Percentiles rank a stretch among this genome's conserved stretches.
These are phyloP conservation scores for Litsea cubeba DNA, from an alignment of 164 flowering plant species.

Conservation along the genomic window DNA sequence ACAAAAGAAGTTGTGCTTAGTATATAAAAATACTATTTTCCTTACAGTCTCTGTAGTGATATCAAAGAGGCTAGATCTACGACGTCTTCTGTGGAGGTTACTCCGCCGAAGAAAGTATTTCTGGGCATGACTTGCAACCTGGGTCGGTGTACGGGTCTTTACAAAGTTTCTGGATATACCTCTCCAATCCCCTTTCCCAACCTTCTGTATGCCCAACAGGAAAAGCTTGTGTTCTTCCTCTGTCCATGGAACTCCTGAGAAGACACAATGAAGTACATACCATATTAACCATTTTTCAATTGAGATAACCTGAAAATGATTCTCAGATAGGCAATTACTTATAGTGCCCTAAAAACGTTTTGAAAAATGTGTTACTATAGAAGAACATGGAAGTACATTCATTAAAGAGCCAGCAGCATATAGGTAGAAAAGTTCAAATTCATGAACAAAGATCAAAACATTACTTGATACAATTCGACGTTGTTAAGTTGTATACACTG, in stretches of 20 bases:
- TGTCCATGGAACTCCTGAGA: constrained; percentile 86
- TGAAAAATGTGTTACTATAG: no score
- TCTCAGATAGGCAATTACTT: no score
- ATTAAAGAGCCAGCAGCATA: no score
- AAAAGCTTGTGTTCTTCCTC: constrained; percentile 86
- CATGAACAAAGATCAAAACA: no score
- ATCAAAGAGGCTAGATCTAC: constrained; percentile 89
- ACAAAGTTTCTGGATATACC: constrained; percentile 89
- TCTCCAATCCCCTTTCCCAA: constrained; percentile 98
- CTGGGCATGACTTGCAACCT: constrained; percentile 96
- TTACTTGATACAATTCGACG: no score
- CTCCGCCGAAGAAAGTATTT: constrained; percentile 77
- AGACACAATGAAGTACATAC: background rate
- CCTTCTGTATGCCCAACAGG: constrained; percentile 66
- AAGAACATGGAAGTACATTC: no score
- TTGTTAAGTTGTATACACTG: no score
- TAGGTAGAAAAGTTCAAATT: no score
- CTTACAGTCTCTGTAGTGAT: constrained; percentile 67
- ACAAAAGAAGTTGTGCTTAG: background rate
- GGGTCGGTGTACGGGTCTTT: constrained; percentile 85
- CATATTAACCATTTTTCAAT: no score
- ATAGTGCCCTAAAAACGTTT: no score
- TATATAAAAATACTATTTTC: background rate
- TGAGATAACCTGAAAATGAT: background rate
- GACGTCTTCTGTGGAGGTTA: constrained; percentile 62